Evolutionary conservation across 2,329 filamentous ascomycete genomes (phyloP), one percentile per base, ranked within the genome.

Genomic region (Proliferodiscus dingleyae): DNA sequence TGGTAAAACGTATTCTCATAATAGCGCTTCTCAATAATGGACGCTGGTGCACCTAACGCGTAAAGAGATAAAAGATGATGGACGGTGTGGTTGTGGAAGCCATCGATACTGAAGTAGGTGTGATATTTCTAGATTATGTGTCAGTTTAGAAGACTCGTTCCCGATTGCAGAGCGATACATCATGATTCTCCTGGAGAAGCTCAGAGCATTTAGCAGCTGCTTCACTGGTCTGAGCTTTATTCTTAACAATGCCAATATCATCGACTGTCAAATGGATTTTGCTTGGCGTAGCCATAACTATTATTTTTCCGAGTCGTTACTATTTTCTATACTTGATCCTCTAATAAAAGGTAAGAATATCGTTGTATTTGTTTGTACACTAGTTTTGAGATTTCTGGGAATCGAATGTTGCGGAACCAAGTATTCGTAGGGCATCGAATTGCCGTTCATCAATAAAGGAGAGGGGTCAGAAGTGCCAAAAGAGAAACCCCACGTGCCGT

Each of bases 11-110:
- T 68, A 63, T 91, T 89, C 36, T 67, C 62, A 34, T 81, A 71
- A 61, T 86, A 95, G 13, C 75, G 81, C 9, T 67, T 66, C 55
- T 82, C 72, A 3, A 96, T 72, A 15, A 77, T 64, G 0, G 71
- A 62, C 0, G 81, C 63, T 0, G 74, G 67, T 6, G 87, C 88
- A 1, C 84, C 83, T 1, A 93, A 80, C 26, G 85, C 85, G 63
- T 84, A 95, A 23, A 93, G 70, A 13, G 82, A 81, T 9, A 95
- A 75, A 4, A 94, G 67, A 28, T 89, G 82, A 57, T 95, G 89
- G 3, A 74, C 75, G 49, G 93, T 87, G 59, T 95, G 89, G 63
- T 95, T 87, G 60, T 96, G 90, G 52, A 85, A 94, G 0, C 85
- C 84, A 2, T 65, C 60, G 0, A 74, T 49, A 50, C 93, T 94